A percentile compares a stretch with the other conserved stretches of the same genome.
phyloP scores from a whole-genome alignment of 2,329 filamentous ascomycete genomes.

The Thielaviopsis cerberus region DNA sequence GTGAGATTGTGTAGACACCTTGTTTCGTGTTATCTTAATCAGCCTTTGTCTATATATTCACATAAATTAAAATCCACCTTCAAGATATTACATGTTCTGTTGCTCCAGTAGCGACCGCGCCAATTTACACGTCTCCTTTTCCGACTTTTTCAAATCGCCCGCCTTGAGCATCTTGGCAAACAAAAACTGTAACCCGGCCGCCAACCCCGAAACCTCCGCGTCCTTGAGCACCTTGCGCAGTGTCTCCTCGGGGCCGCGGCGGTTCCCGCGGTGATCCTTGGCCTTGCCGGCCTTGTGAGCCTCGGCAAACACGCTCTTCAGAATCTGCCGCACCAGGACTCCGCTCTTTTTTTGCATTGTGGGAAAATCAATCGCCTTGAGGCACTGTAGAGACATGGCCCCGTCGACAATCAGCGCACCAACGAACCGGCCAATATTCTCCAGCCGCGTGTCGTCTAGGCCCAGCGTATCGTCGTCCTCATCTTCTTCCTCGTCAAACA shows the following conservation, averaged over 20 bases:
- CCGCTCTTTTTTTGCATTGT: conserved; percentile 60
- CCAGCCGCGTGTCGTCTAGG: conserved; percentile 31
- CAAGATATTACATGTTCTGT: conserved; percentile 13
- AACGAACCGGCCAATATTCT: conserved; percentile 36
- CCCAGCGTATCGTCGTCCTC: conserved; percentile 29
- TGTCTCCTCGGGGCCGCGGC: conserved; percentile 24
- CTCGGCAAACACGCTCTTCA: conserved; percentile 57
- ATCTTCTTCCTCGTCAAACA: conserved; percentile 47
- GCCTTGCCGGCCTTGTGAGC: conserved; percentile 27
- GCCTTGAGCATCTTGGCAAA: conserved; percentile 56
- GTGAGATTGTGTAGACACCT: neutral
- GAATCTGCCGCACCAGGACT: conserved; percentile 61
- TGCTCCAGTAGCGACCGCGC: conserved; percentile 22
- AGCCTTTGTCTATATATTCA: conserved; percentile 4
- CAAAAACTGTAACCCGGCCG: conserved; percentile 61
- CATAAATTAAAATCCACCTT: neutral
- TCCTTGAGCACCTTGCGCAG: conserved; percentile 49
- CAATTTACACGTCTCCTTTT: conserved; percentile 27
- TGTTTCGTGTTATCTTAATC: neutral
- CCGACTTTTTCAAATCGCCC: conserved; percentile 23
- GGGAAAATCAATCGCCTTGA: conserved; percentile 59
- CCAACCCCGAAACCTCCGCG: conserved; percentile 47
- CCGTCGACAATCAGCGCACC: conserved; percentile 31
- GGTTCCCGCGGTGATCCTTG: conserved; percentile 20
- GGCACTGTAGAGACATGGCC: conserved; percentile 27